phyloP scores from a whole-genome alignment of 2,329 filamentous ascomycete genomes.

The Colletotrichum incanum region DNA sequence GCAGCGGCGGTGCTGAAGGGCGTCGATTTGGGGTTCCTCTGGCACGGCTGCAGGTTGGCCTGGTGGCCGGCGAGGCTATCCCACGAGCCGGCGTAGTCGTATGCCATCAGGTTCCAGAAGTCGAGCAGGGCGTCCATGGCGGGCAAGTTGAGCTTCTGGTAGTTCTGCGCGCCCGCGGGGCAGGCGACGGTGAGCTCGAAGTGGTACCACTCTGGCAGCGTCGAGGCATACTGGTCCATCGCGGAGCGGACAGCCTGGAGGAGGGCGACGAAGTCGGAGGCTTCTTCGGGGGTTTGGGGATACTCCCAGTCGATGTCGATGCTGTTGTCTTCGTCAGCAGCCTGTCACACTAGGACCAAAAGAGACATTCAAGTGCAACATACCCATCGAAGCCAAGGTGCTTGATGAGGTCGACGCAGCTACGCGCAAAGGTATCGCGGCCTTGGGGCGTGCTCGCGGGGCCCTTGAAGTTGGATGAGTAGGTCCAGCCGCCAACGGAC shows the following conservation, averaged over 20 bases:
- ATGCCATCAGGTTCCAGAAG: slow-evolving; percentile 90
- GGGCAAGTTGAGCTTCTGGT: slow-evolving; percentile 72
- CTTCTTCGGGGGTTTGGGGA: slow-evolving; percentile 69
- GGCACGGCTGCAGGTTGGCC: slow-evolving; percentile 80
- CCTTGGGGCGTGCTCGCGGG: slow-evolving; percentile 81
- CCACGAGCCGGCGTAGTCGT: slow-evolving; percentile 91
- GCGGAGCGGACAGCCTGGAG: slow-evolving; percentile 70
- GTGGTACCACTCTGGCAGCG: slow-evolving; percentile 62
- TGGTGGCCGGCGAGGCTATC: slow-evolving; percentile 81
- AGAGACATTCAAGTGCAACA: background rate
- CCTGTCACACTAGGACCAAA: background rate
- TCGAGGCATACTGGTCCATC: slow-evolving; percentile 70
- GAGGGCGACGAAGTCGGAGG: slow-evolving; percentile 72
- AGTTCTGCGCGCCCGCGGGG: slow-evolving; percentile 75
- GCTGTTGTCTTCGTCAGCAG: background rate
- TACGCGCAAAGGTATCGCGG: slow-evolving; percentile 79
- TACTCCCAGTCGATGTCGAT: slow-evolving; percentile 81
- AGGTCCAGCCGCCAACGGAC: slow-evolving; percentile 94
- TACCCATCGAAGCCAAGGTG: slow-evolving; percentile 82
- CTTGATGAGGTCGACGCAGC: slow-evolving; percentile 82
- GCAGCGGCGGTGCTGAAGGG: slow-evolving; percentile 85
- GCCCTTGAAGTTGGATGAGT: slow-evolving; percentile 84
- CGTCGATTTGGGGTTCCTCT: slow-evolving; percentile 73
- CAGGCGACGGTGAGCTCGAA: slow-evolving; percentile 78
- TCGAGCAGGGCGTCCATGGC: slow-evolving; percentile 78